A percentile compares a stretch with the other conserved stretches of the same genome.
phyloP scores from a whole-genome alignment of 148 eudicot genomes.

The Simmondsia chinensis region DNA sequence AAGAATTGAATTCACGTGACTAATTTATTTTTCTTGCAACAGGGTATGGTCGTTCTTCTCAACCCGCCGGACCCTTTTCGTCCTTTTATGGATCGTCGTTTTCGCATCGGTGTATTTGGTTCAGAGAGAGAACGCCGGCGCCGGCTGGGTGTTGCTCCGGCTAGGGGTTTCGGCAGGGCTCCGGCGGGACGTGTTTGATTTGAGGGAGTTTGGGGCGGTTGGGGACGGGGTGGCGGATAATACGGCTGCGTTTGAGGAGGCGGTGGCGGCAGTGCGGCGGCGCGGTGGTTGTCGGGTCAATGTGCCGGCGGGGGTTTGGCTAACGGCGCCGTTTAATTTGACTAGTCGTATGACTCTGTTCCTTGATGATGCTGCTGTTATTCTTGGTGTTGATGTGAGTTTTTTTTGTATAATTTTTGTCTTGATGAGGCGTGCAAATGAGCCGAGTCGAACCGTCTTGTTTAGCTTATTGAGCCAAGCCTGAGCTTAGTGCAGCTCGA shows the following conservation, averaged over 20 bases:
- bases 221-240: conserved; percentile 69
- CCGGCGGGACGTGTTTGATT: conserved; percentile 48
- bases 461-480: no score
- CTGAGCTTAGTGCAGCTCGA: no score
- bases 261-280: conserved; percentile 45
- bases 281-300: conserved; percentile 83
- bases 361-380: conserved; percentile 75
- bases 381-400: conserved; percentile 86
- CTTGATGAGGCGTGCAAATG: not conserved
- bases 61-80: no score
- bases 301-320: conserved; percentile 82
- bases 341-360: conserved; percentile 86
- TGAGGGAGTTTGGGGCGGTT: conserved; percentile 73
- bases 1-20: no score
- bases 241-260: conserved; percentile 73
- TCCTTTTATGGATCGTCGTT: conserved; percentile 57
- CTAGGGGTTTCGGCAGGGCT: conserved; percentile 26
- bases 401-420: not conserved
- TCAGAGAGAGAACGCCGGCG: conserved; percentile 43
- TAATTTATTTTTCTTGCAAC: no score
- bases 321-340: conserved; percentile 89
- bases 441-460: no score
- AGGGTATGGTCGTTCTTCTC: no score
- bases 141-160: conserved; percentile 29
- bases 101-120: conserved; percentile 47